Conservation (phyloP, 371 early-diverging fungal species). For the Blyttiomyces sp. region DNA sequence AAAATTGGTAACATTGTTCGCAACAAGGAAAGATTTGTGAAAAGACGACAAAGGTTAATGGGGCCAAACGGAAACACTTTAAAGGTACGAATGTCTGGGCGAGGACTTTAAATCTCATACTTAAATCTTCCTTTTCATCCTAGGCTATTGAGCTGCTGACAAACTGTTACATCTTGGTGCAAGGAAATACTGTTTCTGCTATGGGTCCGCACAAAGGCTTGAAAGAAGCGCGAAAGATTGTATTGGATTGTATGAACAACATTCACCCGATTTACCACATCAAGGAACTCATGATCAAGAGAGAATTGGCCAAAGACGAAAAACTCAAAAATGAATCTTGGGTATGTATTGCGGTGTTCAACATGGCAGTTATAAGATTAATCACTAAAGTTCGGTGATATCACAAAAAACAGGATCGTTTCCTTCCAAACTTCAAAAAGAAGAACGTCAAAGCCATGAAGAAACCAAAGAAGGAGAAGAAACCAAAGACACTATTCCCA, state of each 20-base stretch:
- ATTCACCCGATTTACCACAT: slow-evolving; percentile 99
- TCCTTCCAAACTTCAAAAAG: slow-evolving; percentile 97
- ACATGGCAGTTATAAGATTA: too few relatives aligned
- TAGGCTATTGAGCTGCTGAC: slow-evolving; percentile 96
- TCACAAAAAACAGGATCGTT: slow-evolving; percentile 69
- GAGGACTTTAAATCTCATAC: not conserved
- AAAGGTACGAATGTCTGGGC: slow-evolving; percentile 49
- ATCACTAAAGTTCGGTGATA: too few relatives aligned
- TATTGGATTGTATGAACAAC: slow-evolving; percentile 98
- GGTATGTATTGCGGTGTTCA: slow-evolving; percentile 38
- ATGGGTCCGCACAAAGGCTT: slow-evolving; percentile 94
- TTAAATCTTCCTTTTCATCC: not conserved
- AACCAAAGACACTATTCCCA: slow-evolving; percentile 85
- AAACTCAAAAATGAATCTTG: slow-evolving; percentile 93
- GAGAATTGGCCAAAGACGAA: slow-evolving; percentile 96
- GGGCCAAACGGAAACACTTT: slow-evolving; percentile 98
- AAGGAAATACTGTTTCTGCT: slow-evolving; percentile 95
- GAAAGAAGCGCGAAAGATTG: slow-evolving; percentile 86
- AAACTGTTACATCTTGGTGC: slow-evolving; percentile 93
- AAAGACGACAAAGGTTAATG: slow-evolving; percentile 94
- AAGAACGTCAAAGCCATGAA: slow-evolving; percentile 64
- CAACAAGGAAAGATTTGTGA: slow-evolving; percentile 97
- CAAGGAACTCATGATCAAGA: slow-evolving; percentile 98
- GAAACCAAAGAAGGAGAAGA: slow-evolving; percentile 55
- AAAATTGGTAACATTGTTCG: slow-evolving; percentile 93